These are phyloP conservation scores for Solanum phureja DNA, from an alignment of 257 asterid species.

Conservation along the genomic window DNA sequence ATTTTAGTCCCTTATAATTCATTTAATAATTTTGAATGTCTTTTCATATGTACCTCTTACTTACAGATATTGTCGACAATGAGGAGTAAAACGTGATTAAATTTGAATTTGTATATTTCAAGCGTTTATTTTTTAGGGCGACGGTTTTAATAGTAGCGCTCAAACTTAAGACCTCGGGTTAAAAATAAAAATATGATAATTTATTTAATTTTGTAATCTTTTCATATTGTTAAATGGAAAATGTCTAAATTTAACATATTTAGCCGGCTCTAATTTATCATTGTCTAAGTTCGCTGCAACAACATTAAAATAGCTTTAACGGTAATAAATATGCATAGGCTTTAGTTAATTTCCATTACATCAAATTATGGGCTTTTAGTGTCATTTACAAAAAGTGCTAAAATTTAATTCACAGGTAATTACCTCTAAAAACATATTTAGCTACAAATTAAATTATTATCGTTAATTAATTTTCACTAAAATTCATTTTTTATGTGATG, in stretches of 20 bases:
- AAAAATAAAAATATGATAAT: background rate
- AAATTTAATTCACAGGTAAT: background rate
- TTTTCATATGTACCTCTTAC: background rate
- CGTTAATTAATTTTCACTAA: too few relatives aligned
- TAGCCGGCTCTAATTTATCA: background rate
- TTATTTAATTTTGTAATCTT: background rate
- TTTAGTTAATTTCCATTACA: too few relatives aligned
- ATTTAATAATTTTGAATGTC: background rate
- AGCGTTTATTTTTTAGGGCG: too few relatives aligned
- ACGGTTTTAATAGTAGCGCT: fast-evolving
- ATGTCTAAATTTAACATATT: too few relatives aligned
- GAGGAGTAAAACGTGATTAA: background rate
- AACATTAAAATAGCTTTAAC: too few relatives aligned
- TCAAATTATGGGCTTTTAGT: too few relatives aligned
- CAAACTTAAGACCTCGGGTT: background rate
- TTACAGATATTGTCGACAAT: background rate
- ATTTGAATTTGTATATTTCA: too few relatives aligned
- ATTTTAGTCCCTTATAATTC: background rate
- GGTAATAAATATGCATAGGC: too few relatives aligned
- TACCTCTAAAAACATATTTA: too few relatives aligned
- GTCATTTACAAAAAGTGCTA: background rate
- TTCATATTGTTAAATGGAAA: background rate
- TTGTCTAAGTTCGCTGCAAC: background rate
- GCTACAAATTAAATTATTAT: too few relatives aligned
- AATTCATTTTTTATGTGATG: too few relatives aligned